Conservation (phyloP, 805 yeast species). For the Wickerhamomyces chambardii region DNA sequence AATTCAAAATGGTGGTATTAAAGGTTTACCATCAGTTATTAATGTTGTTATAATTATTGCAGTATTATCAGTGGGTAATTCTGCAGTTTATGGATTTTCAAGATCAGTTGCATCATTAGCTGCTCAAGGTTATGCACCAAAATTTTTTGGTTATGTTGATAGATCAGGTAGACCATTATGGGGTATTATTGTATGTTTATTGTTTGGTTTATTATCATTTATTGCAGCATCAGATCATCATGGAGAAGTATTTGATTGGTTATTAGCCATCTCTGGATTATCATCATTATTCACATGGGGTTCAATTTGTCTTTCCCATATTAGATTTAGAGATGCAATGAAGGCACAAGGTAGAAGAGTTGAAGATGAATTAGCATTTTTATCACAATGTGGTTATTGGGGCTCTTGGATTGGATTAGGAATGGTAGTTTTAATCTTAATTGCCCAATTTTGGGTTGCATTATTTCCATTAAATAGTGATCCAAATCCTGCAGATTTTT, state of each 20-base stretch:
- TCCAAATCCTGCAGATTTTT: constrained; percentile 23
- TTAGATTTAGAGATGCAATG: constrained; percentile 53
- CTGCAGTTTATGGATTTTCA: constrained; percentile 66
- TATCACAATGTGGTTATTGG: constrained; percentile 39
- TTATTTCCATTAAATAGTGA: constrained; percentile 24
- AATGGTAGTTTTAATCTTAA: constrained; percentile 37
- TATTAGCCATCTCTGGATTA: constrained; percentile 52
- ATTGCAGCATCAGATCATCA: constrained; percentile 56
- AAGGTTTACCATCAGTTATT: constrained; percentile 61
- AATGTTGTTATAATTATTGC: constrained; percentile 68
- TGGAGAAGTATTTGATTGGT: constrained; percentile 54
- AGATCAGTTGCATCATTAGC: constrained; percentile 63
- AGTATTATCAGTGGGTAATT: constrained; percentile 70
- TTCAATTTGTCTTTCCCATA: constrained; percentile 44
- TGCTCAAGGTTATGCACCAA: constrained; percentile 63
- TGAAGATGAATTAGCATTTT: constrained; percentile 41
- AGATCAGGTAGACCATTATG: constrained; percentile 50
- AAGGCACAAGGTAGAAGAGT: constrained; percentile 40
- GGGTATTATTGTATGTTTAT: constrained; percentile 40
- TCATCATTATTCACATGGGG: constrained; percentile 58
- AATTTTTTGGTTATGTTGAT: constrained; percentile 40
- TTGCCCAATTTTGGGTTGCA: constrained; percentile 55
- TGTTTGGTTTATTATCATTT: constrained; percentile 55
- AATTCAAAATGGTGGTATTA: constrained; percentile 51
- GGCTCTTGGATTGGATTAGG: constrained; percentile 45